phyloP scores from a whole-genome alignment of 169 alveolate species.

The Eimeria acervulina region DNA sequence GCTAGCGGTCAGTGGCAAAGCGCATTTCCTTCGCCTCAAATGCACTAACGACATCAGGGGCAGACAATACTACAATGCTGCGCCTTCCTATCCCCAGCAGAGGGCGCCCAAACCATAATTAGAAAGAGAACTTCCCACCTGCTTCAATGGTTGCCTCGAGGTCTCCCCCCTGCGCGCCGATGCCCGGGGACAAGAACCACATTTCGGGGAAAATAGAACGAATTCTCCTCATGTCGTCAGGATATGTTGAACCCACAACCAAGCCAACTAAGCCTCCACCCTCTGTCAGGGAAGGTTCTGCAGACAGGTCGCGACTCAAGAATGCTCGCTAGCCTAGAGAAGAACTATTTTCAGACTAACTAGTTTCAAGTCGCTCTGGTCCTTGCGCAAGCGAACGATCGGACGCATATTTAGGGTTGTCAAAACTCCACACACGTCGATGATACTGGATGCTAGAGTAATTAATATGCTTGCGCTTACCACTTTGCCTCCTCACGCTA shows the following conservation, averaged over 20 bases:
- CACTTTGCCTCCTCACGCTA: background rate
- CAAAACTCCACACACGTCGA: background rate
- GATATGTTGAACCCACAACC: constrained; percentile 88
- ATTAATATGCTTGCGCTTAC: background rate
- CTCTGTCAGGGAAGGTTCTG: constrained; percentile 49
- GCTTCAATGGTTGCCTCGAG: constrained; percentile 81
- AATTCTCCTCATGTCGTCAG: constrained; percentile 84
- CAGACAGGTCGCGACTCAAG: background rate
- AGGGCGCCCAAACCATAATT: no score
- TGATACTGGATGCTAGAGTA: background rate
- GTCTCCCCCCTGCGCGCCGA: constrained; percentile 90
- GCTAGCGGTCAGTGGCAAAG: background rate
- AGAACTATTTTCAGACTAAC: background rate
- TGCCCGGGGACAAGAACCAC: constrained; percentile 88
- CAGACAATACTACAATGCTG: no score
- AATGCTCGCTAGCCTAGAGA: background rate
- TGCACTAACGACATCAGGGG: background rate
- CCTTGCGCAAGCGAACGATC: background rate
- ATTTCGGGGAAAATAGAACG: constrained; percentile 83
- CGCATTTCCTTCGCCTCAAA: background rate
- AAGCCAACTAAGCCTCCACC: constrained; percentile 83
- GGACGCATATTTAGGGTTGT: background rate
- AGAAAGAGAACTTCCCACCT: constrained; percentile 27
- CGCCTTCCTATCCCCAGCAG: no score
- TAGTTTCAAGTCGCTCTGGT: background rate